Evolutionary conservation across 306 rosid species (phyloP), one percentile per base, ranked within the genome.

Genomic region (Purshia tridentata): DNA sequence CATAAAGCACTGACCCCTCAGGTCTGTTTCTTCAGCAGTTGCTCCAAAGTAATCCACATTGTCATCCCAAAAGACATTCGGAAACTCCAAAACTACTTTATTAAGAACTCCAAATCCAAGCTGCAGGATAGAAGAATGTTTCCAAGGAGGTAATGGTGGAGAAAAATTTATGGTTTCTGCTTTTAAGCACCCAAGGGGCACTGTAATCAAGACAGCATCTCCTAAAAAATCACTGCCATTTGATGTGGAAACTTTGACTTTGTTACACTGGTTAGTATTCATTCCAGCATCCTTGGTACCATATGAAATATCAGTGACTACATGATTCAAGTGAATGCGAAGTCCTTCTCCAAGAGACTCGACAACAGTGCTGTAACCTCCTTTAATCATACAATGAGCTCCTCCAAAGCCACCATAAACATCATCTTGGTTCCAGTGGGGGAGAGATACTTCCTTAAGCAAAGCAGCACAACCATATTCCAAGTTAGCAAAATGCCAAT

Each of bases 371-470:
- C 98, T 90, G 78, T 95, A 95, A 65, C 99, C 99, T 69, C 98
- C 99, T 83, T 95, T 95, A 62, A 95, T 92, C 99, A 95, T 95
- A 80, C 99, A 95, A 84, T 95, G 99, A 79, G 99, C 96, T 74
- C 99, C 99, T 59, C 99, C 99, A 90, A 92, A 95, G 49, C 99
- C 99, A 72, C 99, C 99, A 78, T 95, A 95, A 58, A 86, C 92
- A 82, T 95, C 99, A 80, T 95, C 99, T 70, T 95, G 99, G 80
- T 95, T 95, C 99, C 99, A 95, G 77, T 90, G 66, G 73, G 99
- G 98, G 80, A 95, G 99, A 78, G 99, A 95, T 40, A 95, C 97
- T 49, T 95, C 88, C 82, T 84, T 88, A 71, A 95, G 99, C 52
- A 71, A 77, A 80, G 99, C 91, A 74, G 99, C 99, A 87, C 99